Percentiles rank a stretch among this genome's conserved stretches.
These are phyloP conservation scores for Colletotrichum incanum DNA, from an alignment of 2,329 filamentous ascomycete species.

Conservation along the genomic window DNA sequence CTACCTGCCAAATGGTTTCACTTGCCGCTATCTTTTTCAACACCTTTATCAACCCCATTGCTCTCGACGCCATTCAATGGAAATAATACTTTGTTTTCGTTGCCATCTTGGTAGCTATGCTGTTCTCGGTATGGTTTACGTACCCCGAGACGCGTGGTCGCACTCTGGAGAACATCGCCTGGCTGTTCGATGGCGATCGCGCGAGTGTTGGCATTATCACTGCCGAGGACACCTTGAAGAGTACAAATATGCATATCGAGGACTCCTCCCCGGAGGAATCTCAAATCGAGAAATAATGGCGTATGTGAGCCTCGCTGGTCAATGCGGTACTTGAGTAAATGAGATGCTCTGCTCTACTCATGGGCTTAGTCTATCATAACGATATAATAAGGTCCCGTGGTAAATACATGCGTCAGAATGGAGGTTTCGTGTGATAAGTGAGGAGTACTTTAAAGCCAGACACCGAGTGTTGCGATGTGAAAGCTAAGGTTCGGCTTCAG, in stretches of 20 bases:
- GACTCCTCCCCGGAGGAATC: background rate
- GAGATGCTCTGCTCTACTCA: background rate
- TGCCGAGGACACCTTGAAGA: background rate
- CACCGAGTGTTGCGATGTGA: no score
- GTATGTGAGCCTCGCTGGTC: background rate
- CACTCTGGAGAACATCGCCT: conserved; percentile 41
- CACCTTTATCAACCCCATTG: conserved; percentile 62
- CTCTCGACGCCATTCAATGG: conserved; percentile 57
- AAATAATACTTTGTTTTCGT: conserved; percentile 61
- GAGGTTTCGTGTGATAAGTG: no score
- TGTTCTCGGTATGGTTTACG: conserved; percentile 28
- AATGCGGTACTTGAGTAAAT: background rate
- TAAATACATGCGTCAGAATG: background rate
- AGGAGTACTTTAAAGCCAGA: no score
- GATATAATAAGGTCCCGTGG: background rate
- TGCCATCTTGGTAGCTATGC: conserved; percentile 62
- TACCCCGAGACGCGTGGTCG: conserved; percentile 42
- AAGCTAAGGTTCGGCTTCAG: no score
- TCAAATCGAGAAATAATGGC: background rate
- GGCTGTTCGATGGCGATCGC: background rate
- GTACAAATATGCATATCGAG: background rate
- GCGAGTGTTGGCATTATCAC: background rate
- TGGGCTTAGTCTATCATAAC: no score
- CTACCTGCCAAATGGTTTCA: conserved; percentile 3
- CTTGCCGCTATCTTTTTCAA: conserved; percentile 56